Evolutionary conservation across 371 early-diverging fungal genomes (phyloP).

Genomic region (Rhizopus stolonifer): DNA sequence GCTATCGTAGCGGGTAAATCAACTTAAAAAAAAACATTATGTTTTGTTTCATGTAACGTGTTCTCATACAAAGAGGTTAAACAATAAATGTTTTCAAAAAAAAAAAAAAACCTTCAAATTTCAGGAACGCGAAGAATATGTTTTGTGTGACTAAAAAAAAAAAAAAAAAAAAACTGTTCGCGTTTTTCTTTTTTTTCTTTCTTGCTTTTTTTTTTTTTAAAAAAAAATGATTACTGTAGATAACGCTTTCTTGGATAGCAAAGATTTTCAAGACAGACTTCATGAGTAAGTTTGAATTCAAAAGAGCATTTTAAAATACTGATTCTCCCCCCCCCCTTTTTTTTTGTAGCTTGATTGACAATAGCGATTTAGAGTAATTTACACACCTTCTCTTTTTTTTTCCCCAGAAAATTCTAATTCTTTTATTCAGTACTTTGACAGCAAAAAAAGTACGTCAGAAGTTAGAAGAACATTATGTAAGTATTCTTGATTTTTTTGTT

Average conservation of each 20-base stretch:
- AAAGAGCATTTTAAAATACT: not conserved
- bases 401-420: not conserved
- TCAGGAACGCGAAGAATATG: too few species aligned
- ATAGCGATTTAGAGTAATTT: conserved; percentile 10
- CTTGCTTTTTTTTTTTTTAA: too few species aligned
- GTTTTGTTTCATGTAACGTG: too few species aligned
- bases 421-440: conserved; percentile 8
- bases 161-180: too few species aligned
- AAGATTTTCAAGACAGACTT: conserved; percentile 2
- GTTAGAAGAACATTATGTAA: conserved; percentile 17
- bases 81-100: too few species aligned
- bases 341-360: conserved; percentile 10
- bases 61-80: too few species aligned
- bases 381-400: not conserved
- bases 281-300: not conserved
- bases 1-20: conserved; percentile 63
- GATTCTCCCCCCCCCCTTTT: too few species aligned
- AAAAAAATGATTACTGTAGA: not conserved
- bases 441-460: conserved; percentile 4
- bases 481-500: too few species aligned
- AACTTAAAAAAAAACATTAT: too few species aligned
- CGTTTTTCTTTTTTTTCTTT: too few species aligned
- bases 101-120: too few species aligned
- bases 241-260: not conserved
- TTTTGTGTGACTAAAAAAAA: too few species aligned